Evolutionary conservation across 1,139 yeast genomes (phyloP).

Genomic region (Suhomyces taliae): DNA sequence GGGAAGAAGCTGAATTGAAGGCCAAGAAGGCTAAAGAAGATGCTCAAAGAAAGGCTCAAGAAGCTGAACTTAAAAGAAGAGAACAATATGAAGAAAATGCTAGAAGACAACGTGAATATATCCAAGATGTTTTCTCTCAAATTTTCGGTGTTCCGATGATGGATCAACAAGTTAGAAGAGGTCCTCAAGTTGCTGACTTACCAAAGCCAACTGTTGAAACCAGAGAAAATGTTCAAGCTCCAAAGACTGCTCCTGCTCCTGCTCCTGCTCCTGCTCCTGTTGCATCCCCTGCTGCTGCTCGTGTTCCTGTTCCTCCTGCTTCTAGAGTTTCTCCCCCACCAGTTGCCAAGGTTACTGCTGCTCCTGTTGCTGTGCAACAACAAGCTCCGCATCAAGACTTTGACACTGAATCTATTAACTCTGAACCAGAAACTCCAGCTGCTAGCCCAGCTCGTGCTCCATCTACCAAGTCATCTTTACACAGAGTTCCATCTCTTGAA

Average conservation of each 20-base stretch:
- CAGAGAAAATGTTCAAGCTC: not conserved
- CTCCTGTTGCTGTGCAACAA: no score
- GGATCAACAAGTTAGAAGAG: not conserved
- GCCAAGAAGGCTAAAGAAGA: conserved; percentile 5
- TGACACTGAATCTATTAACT: conserved; percentile 24
- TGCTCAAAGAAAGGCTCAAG: conserved; percentile 1
- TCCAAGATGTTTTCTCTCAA: conserved; percentile 8
- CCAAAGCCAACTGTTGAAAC: not conserved
- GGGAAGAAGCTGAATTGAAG: conserved; percentile 6
- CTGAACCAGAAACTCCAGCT: conserved; percentile 21
- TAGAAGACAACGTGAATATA: conserved; percentile 12
- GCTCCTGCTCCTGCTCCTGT: not conserved
- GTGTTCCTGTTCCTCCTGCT: no score
- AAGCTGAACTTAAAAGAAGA: conserved; percentile 5
- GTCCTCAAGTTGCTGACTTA: not conserved
- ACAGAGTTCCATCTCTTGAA: conserved; percentile 33
- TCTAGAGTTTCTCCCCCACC: no score
- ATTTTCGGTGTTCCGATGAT: conserved; percentile 6
- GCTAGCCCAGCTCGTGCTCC: conserved; percentile 15
- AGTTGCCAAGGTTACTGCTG: no score
- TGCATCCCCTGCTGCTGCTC: not conserved
- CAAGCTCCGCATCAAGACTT: conserved; percentile 8
- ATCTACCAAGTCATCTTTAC: conserved; percentile 12
- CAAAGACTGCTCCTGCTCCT: not conserved
- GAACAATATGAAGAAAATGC: conserved; percentile 10